phyloP scores from a whole-genome alignment of 2,329 filamentous ascomycete species.

The Claviceps fusiformis region DNA sequence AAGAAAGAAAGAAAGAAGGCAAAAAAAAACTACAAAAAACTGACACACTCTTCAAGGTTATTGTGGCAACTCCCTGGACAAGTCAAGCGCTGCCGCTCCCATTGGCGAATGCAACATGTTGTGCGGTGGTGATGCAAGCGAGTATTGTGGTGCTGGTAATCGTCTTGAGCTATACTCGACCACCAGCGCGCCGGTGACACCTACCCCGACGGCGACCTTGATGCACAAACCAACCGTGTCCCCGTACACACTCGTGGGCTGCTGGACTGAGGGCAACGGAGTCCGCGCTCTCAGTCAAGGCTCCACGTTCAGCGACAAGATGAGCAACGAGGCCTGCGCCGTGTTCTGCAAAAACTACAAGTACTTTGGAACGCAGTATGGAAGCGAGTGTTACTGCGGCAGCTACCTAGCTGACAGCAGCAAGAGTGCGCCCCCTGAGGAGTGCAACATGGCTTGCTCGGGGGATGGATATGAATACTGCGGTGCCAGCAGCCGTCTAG shows the following conservation, averaged over 20 bases:
- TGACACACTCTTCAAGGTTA: constrained; percentile 21
- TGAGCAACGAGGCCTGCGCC: constrained; percentile 22
- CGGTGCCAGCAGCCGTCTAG: constrained; percentile 17
- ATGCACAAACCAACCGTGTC: constrained; percentile 12
- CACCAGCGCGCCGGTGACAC: constrained; percentile 19
- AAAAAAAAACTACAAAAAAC: too few species aligned
- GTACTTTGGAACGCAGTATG: constrained; percentile 29
- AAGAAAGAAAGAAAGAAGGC: too few species aligned
- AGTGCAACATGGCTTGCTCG: constrained; percentile 22
- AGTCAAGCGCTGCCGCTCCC: constrained; percentile 15
- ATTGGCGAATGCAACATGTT: constrained; percentile 23
- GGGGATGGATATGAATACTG: constrained; percentile 21
- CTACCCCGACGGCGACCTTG: constrained; percentile 16
- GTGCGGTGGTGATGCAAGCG: constrained; percentile 26
- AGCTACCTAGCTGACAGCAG: constrained; percentile 16
- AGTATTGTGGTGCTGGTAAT: constrained; percentile 29
- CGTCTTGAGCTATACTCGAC: constrained; percentile 31
- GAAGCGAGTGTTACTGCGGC: constrained; percentile 26
- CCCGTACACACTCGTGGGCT: constrained; percentile 23
- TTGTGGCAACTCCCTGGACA: constrained; percentile 30
- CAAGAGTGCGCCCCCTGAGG: constrained; percentile 14
- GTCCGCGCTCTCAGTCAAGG: constrained; percentile 20
- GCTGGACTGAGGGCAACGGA: constrained; percentile 25
- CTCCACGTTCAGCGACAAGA: constrained; percentile 13
- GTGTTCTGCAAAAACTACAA: constrained; percentile 21